Evolutionary conservation across 2,329 filamentous ascomycete species (phyloP).

Genomic region (Ophiosphaerella narmari): DNA sequence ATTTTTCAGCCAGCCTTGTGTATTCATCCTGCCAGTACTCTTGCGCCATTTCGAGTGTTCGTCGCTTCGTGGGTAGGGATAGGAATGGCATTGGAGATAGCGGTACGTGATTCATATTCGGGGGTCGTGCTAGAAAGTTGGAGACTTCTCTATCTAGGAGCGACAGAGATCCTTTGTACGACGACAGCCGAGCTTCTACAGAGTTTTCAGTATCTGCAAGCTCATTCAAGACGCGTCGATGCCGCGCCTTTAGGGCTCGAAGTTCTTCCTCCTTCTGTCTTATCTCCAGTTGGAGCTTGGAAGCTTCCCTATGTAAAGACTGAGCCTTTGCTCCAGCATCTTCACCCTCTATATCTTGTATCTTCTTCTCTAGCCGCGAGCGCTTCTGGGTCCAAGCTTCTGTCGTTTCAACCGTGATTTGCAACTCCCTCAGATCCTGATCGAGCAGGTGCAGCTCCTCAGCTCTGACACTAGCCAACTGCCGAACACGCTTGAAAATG

Average conservation of each 20-base stretch:
- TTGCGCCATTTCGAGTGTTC: conserved; percentile 72
- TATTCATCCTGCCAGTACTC: conserved; percentile 73
- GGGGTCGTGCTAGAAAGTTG: conserved; percentile 63
- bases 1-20: conserved; percentile 59
- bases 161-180: conserved; percentile 69
- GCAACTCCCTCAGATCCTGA: conserved; percentile 61
- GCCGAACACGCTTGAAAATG: conserved; percentile 66
- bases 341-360: conserved; percentile 60
- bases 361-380: conserved; percentile 58
- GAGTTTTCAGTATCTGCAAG: conserved; percentile 68
- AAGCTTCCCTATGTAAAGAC: conserved; percentile 56
- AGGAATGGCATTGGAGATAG: conserved; percentile 56
- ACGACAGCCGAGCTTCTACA: conserved; percentile 72
- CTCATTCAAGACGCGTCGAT: conserved; percentile 62
- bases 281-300: conserved; percentile 66
- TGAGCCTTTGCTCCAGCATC: conserved; percentile 62
- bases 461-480: conserved; percentile 67
- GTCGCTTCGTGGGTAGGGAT: conserved; percentile 64
- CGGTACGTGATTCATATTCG: conserved; percentile 41
- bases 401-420: conserved; percentile 63
- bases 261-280: conserved; percentile 67
- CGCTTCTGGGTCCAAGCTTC: conserved; percentile 64
- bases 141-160: conserved; percentile 68
- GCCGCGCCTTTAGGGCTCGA: conserved; percentile 62
- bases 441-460: conserved; percentile 69